Evolutionary conservation across 352 stramenopile genomes (phyloP).

Genomic region (Pythium pectinolyticum): DNA sequence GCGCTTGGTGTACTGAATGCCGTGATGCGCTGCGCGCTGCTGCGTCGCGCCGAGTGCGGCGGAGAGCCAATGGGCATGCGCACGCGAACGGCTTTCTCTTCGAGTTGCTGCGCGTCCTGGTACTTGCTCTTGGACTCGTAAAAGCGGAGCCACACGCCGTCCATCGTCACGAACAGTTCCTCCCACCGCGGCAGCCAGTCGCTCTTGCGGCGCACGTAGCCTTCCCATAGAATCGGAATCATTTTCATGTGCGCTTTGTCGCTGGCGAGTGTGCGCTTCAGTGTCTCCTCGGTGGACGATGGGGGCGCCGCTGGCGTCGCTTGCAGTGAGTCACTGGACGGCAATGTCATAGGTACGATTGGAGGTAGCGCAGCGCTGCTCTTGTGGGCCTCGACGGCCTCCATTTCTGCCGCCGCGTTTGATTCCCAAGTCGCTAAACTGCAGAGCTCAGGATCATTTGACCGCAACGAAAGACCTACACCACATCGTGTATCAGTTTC

Average conservation of each 20-base stretch:
- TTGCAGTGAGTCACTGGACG: conserved; percentile 9
- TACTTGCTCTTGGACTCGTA: conserved; percentile 70
- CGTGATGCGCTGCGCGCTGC: conserved; percentile 22
- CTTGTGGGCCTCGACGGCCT: neutral
- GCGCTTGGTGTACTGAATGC: conserved; percentile 11
- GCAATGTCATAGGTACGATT: conserved; percentile 6
- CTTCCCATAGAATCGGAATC: conserved; percentile 70
- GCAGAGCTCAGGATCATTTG: too few relatives aligned
- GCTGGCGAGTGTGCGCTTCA: conserved; percentile 30
- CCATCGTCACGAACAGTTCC: conserved; percentile 62
- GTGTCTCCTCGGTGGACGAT: conserved; percentile 36
- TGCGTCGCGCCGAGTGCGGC: conserved; percentile 28
- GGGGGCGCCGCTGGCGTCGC: neutral
- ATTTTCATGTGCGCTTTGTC: conserved; percentile 53
- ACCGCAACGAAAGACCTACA: conserved; percentile 8
- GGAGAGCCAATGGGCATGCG: conserved; percentile 31
- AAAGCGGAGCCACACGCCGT: conserved; percentile 57
- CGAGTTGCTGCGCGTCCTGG: conserved; percentile 38
- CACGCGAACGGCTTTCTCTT: conserved; percentile 34
- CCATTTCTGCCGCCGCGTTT: neutral
- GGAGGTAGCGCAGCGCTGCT: neutral
- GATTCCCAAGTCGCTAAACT: too few relatives aligned
- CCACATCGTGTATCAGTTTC: conserved; percentile 19
- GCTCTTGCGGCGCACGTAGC: conserved; percentile 61
- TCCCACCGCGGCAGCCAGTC: conserved; percentile 84